Conservation (phyloP, 257 asterid species). For the Gynochthodes officinalis region DNA sequence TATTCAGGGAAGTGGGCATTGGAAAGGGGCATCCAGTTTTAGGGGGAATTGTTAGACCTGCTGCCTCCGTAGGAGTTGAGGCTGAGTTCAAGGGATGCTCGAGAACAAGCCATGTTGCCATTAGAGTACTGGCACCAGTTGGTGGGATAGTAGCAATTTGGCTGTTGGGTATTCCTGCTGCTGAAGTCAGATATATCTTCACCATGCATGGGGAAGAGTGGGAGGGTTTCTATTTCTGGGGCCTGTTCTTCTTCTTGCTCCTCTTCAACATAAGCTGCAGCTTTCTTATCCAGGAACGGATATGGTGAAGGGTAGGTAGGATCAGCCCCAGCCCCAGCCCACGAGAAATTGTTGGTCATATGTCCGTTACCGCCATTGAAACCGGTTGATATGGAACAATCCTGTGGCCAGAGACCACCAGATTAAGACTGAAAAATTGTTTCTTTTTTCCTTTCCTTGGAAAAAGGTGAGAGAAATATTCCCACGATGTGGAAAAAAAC, state of each 20-base stretch:
- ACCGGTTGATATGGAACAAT: constrained; percentile 55
- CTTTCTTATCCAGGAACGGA: constrained; percentile 59
- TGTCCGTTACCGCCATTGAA: constrained; percentile 31
- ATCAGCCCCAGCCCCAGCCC: constrained; percentile 52
- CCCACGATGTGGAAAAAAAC: constrained; percentile 1
- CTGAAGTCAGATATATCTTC: constrained; percentile 31
- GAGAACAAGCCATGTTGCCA: constrained; percentile 22
- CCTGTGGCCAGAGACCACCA: constrained; percentile 41
- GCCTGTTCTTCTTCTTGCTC: constrained; percentile 23
- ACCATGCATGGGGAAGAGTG: constrained; percentile 87
- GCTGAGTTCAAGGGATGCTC: constrained; percentile 79
- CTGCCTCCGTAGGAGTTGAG: constrained; percentile 63
- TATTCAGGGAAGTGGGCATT: too few relatives aligned
- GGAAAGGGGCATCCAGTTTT: too few relatives aligned
- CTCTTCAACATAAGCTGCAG: constrained; percentile 27
- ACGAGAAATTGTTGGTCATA: constrained; percentile 40
- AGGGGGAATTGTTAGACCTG: constrained; percentile 34
- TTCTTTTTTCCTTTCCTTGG: too few relatives aligned
- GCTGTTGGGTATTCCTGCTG: constrained; percentile 12
- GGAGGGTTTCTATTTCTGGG: constrained; percentile 65
- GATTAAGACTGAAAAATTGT: too few relatives aligned
- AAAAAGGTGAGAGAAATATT: background rate
- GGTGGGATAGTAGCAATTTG: constrained; percentile 19
- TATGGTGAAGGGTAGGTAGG: constrained; percentile 35
- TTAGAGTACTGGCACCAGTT: constrained; percentile 25